Base-by-base conservation (phyloP, 1,139 yeast genomes). In the Sugiyamaella pinicola region DNA sequence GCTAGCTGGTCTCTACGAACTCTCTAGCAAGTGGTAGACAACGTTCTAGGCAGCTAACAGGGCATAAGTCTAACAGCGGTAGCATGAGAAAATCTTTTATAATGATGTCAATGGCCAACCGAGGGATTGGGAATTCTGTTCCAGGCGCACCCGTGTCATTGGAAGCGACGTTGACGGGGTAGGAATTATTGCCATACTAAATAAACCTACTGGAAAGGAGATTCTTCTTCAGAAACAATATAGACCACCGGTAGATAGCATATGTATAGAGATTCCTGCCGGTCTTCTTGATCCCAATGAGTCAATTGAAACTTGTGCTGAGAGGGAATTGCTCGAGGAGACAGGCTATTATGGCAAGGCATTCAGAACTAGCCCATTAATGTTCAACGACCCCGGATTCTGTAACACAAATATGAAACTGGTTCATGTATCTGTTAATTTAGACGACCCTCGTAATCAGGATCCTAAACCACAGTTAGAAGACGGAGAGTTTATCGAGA, bases 221-320 rank as follows among this genome's bases (percentile, higher is more conserved):
- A 73, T 91, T 39, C 79, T 91, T 2, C 74, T 91, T 29, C 93
- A 88, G 63, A 87, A 87, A 66, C 98, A 91, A 67, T 91, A 86
- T 71, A 78, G 99, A 53, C 96, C 98, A 1, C 98, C 99, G 1
- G 86, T 87, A 8, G 84, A 80, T 53, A 90, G 89, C 22, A 89
- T 91, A 1, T 86, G 93, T 64, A 83, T 93, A 58, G 99, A 93
- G 69, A 78, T 91, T 63, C 99, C 99, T 0, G 99, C 99, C 0
- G 99, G 99, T 0, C 74, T 93, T 56, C 79, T 93, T 43, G 99
- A 93, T 68, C 89, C 95, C 1, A 78, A 81, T 49, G 99, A 93
- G 66, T 69, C 85, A 1, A 72, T 89, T 37, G 90, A 84, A 59
- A 70, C 80, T 2, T 89, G 97, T 33, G 98, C 98, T 0, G 77